Evolutionary conservation across 371 early-diverging fungal species (phyloP), one percentile per base, ranked within the genome.

Genomic region (Blastocladiella emersonii): DNA sequence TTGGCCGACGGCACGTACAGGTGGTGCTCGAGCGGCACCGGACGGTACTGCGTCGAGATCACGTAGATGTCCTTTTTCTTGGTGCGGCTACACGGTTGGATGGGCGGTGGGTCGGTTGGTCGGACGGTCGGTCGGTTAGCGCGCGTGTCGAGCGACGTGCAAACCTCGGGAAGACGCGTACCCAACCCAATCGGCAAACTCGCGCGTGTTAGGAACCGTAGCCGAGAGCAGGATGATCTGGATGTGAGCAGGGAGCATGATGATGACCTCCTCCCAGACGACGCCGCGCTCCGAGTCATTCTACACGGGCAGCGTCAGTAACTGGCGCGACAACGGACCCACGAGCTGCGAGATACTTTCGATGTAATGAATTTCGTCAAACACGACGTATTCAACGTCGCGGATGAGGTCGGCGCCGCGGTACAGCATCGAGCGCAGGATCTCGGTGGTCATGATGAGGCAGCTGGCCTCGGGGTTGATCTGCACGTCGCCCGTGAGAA

Each of bases 231-330:
- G 71, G 63, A 99, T 91, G 23, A 99, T 75, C 21, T 81, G 92
- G 7, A 95, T 88, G 71, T 96, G 95, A 0, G 88, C 82, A 4
- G 96, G 99, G 7, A 99, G 77, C 97, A 98, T 94, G 68, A 99
- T 98, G 63, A 99, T 95, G n/a, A 95, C 96, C 74, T 99, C 99
- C 76, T 99, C 99, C 99, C 99, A 99, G 12, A 99, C 99, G 3
- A 99, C 98, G 62, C 99, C 99, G 67, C 99, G 85, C 84, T 92
- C 66, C 49, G 57, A 62, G 74, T 99, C 99, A 68, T 98, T 98
- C 37, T n/a, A n/a, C n/a, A n/a, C n/a, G n/a, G n/a, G n/a, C n/a
- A n/a, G n/a, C n/a, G n/a, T n/a, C n/a, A n/a, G n/a, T n/a, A n/a
- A n/a, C n/a, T n/a, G n/a, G n/a, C n/a, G n/a, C n/a, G n/a, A n/a